phyloP scores from a whole-genome alignment of 2,329 filamentous ascomycete species.

The Teratosphaeria destructans region DNA sequence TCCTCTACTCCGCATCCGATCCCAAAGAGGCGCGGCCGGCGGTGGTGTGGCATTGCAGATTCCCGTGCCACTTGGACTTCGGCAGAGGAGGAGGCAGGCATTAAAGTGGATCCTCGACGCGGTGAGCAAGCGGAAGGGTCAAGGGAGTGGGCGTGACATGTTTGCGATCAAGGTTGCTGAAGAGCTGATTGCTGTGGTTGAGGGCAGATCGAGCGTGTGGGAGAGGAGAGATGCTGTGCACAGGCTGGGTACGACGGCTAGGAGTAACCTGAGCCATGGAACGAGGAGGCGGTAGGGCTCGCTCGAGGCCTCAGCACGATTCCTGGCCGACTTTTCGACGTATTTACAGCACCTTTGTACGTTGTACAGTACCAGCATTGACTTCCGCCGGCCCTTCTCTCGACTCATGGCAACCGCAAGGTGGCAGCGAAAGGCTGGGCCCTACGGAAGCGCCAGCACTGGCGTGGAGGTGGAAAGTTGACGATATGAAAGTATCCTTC shows the following conservation, averaged over 20 bases:
- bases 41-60: slow-evolving; percentile 78
- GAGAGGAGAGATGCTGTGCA: slow-evolving; percentile 68
- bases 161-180: slow-evolving; percentile 72
- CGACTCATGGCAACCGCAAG: too few species aligned
- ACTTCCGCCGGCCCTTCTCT: not conserved
- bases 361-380: not conserved
- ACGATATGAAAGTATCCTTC: too few species aligned
- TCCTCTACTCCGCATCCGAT: slow-evolving; percentile 71
- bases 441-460: not conserved
- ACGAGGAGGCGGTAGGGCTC: slow-evolving; percentile 3
- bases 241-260: slow-evolving; percentile 65
- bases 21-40: slow-evolving; percentile 67
- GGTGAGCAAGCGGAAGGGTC: slow-evolving; percentile 66
- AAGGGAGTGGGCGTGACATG: slow-evolving; percentile 58
- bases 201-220: slow-evolving; percentile 78
- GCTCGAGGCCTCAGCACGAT: not conserved
- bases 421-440: too few species aligned
- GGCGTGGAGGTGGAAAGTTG: not conserved
- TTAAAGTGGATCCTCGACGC: slow-evolving; percentile 82
- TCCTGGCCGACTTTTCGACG: not conserved
- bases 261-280: slow-evolving; percentile 53
- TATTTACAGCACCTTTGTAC: not conserved
- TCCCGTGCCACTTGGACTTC: slow-evolving; percentile 62
- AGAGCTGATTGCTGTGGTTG: slow-evolving; percentile 77
- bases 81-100: slow-evolving; percentile 67